Conservation (phyloP, 306 rosid genomes). For the Cicer yamashitae region DNA sequence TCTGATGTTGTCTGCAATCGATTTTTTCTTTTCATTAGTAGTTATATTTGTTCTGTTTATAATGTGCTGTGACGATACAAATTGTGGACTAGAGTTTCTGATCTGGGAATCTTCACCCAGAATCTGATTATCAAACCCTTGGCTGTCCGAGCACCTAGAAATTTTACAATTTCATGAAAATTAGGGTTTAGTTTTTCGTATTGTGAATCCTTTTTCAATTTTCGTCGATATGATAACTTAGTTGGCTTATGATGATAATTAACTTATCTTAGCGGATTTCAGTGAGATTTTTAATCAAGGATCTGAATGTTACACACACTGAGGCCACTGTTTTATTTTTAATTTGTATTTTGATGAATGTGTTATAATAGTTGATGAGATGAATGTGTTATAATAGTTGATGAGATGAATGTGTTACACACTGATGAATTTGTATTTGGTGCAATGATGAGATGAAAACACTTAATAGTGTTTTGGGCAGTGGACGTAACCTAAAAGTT, state of each 20-base stretch:
- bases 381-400: neutral
- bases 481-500: constrained; percentile 52
- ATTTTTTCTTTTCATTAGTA: too few species aligned
- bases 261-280: constrained; percentile 95
- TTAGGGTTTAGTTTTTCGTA: too few species aligned
- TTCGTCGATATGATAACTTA: rapidly evolving
- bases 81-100: constrained; percentile 96
- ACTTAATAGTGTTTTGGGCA: constrained; percentile 76
- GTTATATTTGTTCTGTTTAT: neutral
- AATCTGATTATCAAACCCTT: constrained; percentile 83
- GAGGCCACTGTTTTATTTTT: constrained; percentile 52
- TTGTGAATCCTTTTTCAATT: neutral
- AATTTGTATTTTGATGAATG: too few species aligned
- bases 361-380: neutral
- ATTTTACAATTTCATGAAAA: neutral
- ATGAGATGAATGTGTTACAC: too few species aligned
- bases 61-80: constrained; percentile 69
- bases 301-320: constrained; percentile 97
- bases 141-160: constrained; percentile 93
- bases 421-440: too few species aligned
- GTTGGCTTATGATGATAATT: constrained; percentile 74
- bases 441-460: constrained; percentile 82
- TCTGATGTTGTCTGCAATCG: too few species aligned
- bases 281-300: constrained; percentile 76
- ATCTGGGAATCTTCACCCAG: constrained; percentile 63